Base-by-base conservation (phyloP, 768 basidiomycete species). In the Calocybe indica region DNA sequence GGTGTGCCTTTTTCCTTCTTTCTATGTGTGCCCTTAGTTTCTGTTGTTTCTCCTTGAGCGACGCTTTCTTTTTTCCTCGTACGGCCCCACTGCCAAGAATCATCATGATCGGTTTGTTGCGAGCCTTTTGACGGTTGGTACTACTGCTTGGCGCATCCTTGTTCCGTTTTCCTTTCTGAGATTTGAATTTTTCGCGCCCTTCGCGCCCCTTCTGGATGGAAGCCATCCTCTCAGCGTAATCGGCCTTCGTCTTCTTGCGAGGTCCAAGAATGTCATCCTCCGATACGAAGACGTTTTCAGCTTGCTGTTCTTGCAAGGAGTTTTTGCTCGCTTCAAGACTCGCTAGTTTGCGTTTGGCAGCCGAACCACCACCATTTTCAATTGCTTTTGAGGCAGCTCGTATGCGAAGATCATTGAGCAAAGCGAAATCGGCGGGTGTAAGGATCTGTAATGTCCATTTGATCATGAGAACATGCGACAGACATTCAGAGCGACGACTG, bases 71-170 rank as follows among this genome's bases (percentile, higher is more conserved):
- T 71, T 92, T 92, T 1, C 87, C 73, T 53, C 74, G 72, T n/a
- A 92, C 87, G 1, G 82, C 80, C 1, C 76, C 76, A 49, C 86
- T 89, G 43, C 83, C 75, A 52, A 92, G 68, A 46, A 91, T 83
- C 90, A 92, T 92, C 93, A 95, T 94, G 55, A 95, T 78, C 22
- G 93, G 93, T 65, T 97, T 96, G 64, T 94, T 93, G 62, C 87
- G 79, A 35, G 83, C 80, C 79, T 96, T 96, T 70, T 95, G 90
- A 60, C 82, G 75, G 65, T 96, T 96, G 32, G 93, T 95, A 47
- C 87, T 83, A 60, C 88, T 91, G 65, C 89, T 92, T 50, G 84
- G 81, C 8, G 71, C 66, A 33, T 73, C 89, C 62, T 91, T 92
- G 50, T 81, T 90, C 67, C 89, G 87, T 73, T 94, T 93, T n/a